Evolutionary conservation across 2,329 filamentous ascomycete species (phyloP).

Genomic region (Fusarium hostae): DNA sequence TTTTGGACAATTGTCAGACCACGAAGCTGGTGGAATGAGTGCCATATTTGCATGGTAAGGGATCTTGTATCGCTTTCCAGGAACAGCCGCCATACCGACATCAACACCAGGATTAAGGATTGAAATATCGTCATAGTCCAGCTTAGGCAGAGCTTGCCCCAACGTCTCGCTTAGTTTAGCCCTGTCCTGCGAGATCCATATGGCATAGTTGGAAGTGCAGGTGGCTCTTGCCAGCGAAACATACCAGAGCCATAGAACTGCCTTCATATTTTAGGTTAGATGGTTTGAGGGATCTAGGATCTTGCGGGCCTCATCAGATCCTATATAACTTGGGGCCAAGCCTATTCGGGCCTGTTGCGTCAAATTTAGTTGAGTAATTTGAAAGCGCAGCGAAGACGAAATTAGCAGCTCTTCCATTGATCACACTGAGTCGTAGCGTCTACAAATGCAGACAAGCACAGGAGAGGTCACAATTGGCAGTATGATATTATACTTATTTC

Average conservation of each 20-base stretch:
- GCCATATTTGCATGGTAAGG: background rate
- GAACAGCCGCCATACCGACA: background rate
- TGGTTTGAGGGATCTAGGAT: background rate
- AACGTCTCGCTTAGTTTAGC: background rate
- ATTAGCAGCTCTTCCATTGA: too few species aligned
- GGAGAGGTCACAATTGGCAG: too few species aligned
- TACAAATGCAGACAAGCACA: too few species aligned
- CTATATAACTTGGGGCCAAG: background rate
- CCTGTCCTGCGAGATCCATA: background rate
- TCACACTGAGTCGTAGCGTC: too few species aligned
- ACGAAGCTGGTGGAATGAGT: background rate
- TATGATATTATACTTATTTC: too few species aligned
- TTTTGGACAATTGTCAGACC: background rate
- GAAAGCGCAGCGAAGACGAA: too few species aligned
- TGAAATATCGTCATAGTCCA: background rate
- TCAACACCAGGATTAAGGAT: background rate
- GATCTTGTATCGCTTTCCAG: slow-evolving; percentile 1
- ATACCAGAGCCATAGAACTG: background rate
- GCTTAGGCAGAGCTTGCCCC: background rate
- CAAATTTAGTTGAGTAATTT: background rate
- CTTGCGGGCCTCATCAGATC: background rate
- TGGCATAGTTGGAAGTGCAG: background rate
- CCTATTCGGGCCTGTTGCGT: background rate
- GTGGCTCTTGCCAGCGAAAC: background rate
- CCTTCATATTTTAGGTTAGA: background rate